Evolutionary conservation across 2,329 filamentous ascomycete species (phyloP), one percentile per base, ranked within the genome.

Genomic region (Aspergillus calidoustus): DNA sequence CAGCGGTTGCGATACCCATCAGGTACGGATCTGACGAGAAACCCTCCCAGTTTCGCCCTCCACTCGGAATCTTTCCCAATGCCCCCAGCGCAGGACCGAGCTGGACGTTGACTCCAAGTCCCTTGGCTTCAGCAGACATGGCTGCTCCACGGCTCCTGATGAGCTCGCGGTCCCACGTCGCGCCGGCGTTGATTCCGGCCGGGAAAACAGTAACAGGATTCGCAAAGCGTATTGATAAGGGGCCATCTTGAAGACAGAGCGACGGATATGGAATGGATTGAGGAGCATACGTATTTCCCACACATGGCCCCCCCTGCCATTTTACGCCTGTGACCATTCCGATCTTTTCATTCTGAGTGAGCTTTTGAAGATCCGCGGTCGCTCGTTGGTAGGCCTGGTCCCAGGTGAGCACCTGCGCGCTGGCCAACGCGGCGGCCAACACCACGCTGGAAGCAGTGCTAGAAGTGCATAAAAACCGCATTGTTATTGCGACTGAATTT

Each of bases 111-210:
- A 74, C 64, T 4, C 74, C 73, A 13, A 72, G 66, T 7, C 65
- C 67, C 31, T 70, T 72, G 7, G 72, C 65, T 64, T 89, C 86
- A 3, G 77, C 78, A 0, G 83, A 86, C 79, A 89, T 85, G 49
- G 81, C 80, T 4, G 77, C 73, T 0, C 78, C 86, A 13, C 86
- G 74, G 46, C 80, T 73, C 53, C 85, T 83, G 0, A 85, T 82
- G 61, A 87, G 70, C 8, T 81, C 80, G 54, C 75, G 77, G 62
- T 88, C 84, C 86, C 86, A 88, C 1, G 76, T 72, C 13, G 79
- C 77, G 11, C 78, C 80, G 7, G 77, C 73, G 54, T 77, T 76
- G n/a, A 82, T 68, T 7, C 75, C 79, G 1, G 77, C 76, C 5
- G 80, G 76, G 55, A 77, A 81, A 1, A 73, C 78, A 52, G 76